Evolutionary conservation across 345 rosid species (phyloP), one percentile per base, ranked within the genome.

Genomic region (Bruguiera parviflora): DNA sequence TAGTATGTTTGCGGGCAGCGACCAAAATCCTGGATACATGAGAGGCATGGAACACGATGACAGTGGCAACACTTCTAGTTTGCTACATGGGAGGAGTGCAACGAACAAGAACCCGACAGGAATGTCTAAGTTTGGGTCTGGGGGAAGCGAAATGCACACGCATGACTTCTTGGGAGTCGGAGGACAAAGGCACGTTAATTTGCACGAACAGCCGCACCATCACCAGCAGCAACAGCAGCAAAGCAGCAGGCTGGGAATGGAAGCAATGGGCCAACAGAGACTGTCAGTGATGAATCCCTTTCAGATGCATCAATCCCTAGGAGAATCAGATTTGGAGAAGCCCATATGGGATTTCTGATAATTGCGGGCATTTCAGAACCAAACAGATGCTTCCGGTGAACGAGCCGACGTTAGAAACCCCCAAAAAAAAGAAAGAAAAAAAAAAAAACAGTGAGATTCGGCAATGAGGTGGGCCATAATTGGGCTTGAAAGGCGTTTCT

Each of bases 121-220:
- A 24, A 35, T 75, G 3, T 68, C 82, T 2, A 81, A 73, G 22
- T 81, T 84, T 32, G 75, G 73, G 51, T 75, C 10, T 10, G 71
- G 53, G 20, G 24, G 8, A 5, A 60, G 29, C n/a, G 78, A 51
- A 16, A 65, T 81, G 84, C 81, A 69, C 75, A 82, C 85, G 0
- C 84, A 74, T 63, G 90, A 88, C 43, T 86, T 86, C 60, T 61
- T 88, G 90, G 93, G 86, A 27, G 75, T 84, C 31, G 90, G 84
- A 62, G 88, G 83, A 27, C 29, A 79, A 20, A 78, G 82, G n/a
- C 67, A 66, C 20, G 37, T 51, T 15, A 73, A 58, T 62, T 69
- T 83, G 63, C 85, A 75, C 28, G 84, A 82, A 47, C 82, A 75
- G 3, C 80, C 72, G 27, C 76, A 67, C 22, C 43, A 64, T 55